These are phyloP conservation scores for Detonula confervacea DNA, from an alignment of 352 stramenopile species.

Conservation along the genomic window DNA sequence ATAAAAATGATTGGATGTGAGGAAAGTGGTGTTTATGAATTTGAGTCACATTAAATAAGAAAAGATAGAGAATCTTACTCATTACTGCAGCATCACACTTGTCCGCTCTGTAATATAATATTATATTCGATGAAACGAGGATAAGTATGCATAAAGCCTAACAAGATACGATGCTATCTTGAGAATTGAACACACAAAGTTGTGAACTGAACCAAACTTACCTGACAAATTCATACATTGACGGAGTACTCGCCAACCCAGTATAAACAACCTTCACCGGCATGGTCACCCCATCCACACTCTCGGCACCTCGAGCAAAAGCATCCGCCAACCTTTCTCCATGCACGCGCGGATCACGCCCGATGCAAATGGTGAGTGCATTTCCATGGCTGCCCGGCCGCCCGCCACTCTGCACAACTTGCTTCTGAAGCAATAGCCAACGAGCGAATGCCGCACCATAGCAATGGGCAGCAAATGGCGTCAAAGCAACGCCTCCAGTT, in stretches of 20 bases:
- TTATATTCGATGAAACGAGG: no score
- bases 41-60: background rate
- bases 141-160: no score
- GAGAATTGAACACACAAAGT: no score
- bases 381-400: background rate
- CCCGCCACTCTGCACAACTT: background rate
- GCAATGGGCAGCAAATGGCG: slow-evolving; percentile 75
- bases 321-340: slow-evolving; percentile 66
- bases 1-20: background rate
- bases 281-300: slow-evolving; percentile 24
- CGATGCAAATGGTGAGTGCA: slow-evolving; percentile 60
- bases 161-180: no score
- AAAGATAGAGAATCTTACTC: slow-evolving; percentile 31
- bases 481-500: slow-evolving; percentile 47
- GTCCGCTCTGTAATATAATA: slow-evolving; percentile 29
- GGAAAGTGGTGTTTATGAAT: no score
- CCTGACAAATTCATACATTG: slow-evolving; percentile 73
- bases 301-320: slow-evolving; percentile 65
- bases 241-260: slow-evolving; percentile 71
- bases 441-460: slow-evolving; percentile 71
- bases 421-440: slow-evolving; percentile 9
- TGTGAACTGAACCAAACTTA: no score
- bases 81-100: slow-evolving; percentile 75
- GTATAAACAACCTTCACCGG: slow-evolving; percentile 63
- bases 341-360: slow-evolving; percentile 69